A percentile compares a stretch with the other conserved stretches of the same genome.
Evolutionary conservation across 1,139 yeast species (phyloP).

Genomic region (Debaryomyces nepalensis): DNA sequence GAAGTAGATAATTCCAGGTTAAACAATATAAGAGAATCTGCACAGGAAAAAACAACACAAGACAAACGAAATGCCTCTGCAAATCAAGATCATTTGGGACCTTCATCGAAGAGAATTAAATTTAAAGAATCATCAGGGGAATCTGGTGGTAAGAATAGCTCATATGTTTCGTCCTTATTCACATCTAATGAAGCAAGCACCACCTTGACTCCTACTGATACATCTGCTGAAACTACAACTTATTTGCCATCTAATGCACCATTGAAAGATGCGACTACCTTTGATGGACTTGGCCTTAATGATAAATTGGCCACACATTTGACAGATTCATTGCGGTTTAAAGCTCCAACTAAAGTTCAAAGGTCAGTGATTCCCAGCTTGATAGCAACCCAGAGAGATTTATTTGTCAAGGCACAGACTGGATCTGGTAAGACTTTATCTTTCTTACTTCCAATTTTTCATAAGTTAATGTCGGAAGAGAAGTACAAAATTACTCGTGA

Average conservation of each 20-base stretch:
- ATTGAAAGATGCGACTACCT: slow-evolving; percentile 65
- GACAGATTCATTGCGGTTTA: slow-evolving; percentile 59
- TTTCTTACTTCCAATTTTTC: slow-evolving; percentile 81
- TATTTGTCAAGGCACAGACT: slow-evolving; percentile 91
- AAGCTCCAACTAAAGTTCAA: slow-evolving; percentile 86
- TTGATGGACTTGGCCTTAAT: slow-evolving; percentile 72
- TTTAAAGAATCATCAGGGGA: slow-evolving; percentile 51
- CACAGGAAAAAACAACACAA: slow-evolving; percentile 10
- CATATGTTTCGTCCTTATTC: slow-evolving; percentile 84
- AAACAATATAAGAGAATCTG: slow-evolving; percentile 14
- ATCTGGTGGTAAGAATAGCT: slow-evolving; percentile 54
- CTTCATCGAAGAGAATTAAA: slow-evolving; percentile 31
- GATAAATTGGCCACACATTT: slow-evolving; percentile 59
- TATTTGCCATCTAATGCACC: slow-evolving; percentile 85
- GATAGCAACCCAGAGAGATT: slow-evolving; percentile 58
- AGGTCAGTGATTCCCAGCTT: slow-evolving; percentile 78
- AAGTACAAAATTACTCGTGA: slow-evolving; percentile 58
- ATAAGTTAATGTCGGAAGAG: slow-evolving; percentile 60
- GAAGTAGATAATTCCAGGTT: slow-evolving; percentile 30
- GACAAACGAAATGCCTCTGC: background rate
- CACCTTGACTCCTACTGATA: slow-evolving; percentile 29
- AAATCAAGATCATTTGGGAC: slow-evolving; percentile 19
- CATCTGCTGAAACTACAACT: slow-evolving; percentile 22
- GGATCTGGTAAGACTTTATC: slow-evolving; percentile 96
- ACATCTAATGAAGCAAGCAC: slow-evolving; percentile 63